These are phyloP conservation scores for Mycosphaerella arachidis DNA, from an alignment of 2,329 filamentous ascomycete genomes.

Conservation along the genomic window DNA sequence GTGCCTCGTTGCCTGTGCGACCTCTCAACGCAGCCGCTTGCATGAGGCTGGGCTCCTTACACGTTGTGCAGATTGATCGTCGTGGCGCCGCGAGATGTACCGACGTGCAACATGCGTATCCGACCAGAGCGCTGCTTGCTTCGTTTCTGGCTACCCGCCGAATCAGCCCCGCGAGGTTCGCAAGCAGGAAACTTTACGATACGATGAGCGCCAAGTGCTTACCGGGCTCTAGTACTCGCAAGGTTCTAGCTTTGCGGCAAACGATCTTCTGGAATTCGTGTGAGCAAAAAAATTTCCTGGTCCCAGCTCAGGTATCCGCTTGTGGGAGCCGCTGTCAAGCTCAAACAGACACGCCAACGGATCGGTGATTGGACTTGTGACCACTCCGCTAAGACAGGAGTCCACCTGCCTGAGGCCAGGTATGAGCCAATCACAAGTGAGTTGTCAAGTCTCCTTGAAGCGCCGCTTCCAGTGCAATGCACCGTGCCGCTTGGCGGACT, in stretches of 20 bases:
- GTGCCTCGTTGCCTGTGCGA: slow-evolving; percentile 1
- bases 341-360: background rate
- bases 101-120: background rate
- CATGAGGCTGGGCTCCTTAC: slow-evolving; percentile 6
- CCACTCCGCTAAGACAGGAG: slow-evolving; percentile 1
- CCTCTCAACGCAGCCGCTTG: background rate
- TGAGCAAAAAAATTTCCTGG: slow-evolving; percentile 6
- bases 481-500: slow-evolving; percentile 12
- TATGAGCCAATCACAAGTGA: slow-evolving; percentile 8
- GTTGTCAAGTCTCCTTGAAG: background rate
- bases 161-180: background rate
- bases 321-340: background rate
- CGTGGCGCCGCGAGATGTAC: slow-evolving; percentile 5
- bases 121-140: slow-evolving; percentile 2
- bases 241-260: slow-evolving; percentile 1
- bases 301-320: background rate
- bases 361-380: slow-evolving; percentile 2
- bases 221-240: background rate
- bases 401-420: slow-evolving; percentile 12
- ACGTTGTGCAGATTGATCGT: slow-evolving; percentile 6
- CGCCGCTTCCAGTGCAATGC: slow-evolving; percentile 2
- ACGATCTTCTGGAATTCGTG: slow-evolving; percentile 12
- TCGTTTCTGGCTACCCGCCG: background rate
- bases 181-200: background rate
- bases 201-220: slow-evolving; percentile 4